phyloP scores from a whole-genome alignment of 1,284 basidiomycete species.

The Takashimella tepidaria region DNA sequence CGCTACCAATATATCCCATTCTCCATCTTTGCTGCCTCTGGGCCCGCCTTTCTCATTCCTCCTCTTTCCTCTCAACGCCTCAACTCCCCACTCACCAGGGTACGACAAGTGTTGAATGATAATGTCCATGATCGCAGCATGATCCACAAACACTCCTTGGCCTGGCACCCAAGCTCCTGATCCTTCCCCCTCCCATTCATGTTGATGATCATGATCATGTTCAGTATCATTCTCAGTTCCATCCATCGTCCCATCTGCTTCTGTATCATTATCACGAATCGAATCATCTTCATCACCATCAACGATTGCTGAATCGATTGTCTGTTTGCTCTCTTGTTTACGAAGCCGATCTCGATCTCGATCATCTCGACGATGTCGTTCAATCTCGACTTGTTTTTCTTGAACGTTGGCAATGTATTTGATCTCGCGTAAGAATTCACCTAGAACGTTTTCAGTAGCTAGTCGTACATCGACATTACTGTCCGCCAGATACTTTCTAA shows the following conservation, averaged over 20 bases:
- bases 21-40: no score
- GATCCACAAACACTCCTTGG: constrained; percentile 86
- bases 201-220: constrained; percentile 27
- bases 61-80: background rate
- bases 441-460: constrained; percentile 83
- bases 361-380: constrained; percentile 17
- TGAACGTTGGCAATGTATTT: constrained; percentile 73
- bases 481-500: constrained; percentile 89
- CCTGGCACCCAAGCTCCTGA: constrained; percentile 77
- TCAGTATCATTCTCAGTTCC: constrained; percentile 27
- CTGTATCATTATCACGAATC: constrained; percentile 5
- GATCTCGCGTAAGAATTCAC: constrained; percentile 90
- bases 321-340: constrained; percentile 36
- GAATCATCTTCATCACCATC: constrained; percentile 10
- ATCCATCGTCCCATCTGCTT: constrained; percentile 9
- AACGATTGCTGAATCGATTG: constrained; percentile 48
- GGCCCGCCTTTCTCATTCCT: no score
- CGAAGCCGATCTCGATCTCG: background rate
- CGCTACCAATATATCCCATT: no score
- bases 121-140: constrained; percentile 88
- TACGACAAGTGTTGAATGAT: constrained; percentile 82
- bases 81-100: constrained; percentile 60
- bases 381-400: constrained; percentile 44
- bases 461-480: constrained; percentile 89
- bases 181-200: constrained; percentile 42